These are phyloP conservation scores for Syncephalastrum contaminatum DNA, from an alignment of 371 early-diverging fungal genomes.

Conservation along the genomic window DNA sequence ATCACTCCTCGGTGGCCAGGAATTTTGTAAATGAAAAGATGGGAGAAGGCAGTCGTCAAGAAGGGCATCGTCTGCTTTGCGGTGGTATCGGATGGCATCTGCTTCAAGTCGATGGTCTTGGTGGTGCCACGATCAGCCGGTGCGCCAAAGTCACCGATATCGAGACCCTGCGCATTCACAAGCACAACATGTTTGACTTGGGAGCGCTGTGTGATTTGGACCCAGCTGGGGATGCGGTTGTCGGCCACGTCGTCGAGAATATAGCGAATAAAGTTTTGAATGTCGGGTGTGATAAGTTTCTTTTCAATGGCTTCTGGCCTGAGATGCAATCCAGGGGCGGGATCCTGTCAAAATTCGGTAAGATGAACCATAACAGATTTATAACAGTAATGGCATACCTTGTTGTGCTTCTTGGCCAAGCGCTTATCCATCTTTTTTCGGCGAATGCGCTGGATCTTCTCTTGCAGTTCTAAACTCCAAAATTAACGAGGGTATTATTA, in stretches of 20 bases:
- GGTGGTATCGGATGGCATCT: conserved; percentile 6
- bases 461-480: conserved; percentile 9
- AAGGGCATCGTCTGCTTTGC: conserved; percentile 42
- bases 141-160: conserved; percentile 29
- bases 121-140: conserved; percentile 8
- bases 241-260: conserved; percentile 35
- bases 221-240: conserved; percentile 27
- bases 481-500: not conserved
- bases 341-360: conserved; percentile 4
- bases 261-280: conserved; percentile 26
- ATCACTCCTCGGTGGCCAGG: conserved; percentile 27
- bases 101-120: conserved; percentile 15
- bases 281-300: conserved; percentile 18
- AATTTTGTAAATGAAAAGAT: conserved; percentile 35
- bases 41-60: conserved; percentile 22
- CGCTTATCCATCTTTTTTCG: conserved; percentile 23
- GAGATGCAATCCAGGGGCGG: conserved; percentile 22
- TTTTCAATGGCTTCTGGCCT: conserved; percentile 15
- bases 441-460: conserved; percentile 6
- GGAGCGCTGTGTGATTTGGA: conserved; percentile 23
- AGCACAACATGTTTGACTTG: conserved; percentile 29
- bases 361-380: no score
- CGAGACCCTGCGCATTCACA: conserved; percentile 37
- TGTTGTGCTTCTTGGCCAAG: conserved; percentile 24
- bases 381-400: no score